Percentiles rank a stretch among this genome's conserved stretches.
These are phyloP conservation scores for Artomyces pyxidatus DNA, from an alignment of 768 basidiomycete genomes.

Conservation along the genomic window DNA sequence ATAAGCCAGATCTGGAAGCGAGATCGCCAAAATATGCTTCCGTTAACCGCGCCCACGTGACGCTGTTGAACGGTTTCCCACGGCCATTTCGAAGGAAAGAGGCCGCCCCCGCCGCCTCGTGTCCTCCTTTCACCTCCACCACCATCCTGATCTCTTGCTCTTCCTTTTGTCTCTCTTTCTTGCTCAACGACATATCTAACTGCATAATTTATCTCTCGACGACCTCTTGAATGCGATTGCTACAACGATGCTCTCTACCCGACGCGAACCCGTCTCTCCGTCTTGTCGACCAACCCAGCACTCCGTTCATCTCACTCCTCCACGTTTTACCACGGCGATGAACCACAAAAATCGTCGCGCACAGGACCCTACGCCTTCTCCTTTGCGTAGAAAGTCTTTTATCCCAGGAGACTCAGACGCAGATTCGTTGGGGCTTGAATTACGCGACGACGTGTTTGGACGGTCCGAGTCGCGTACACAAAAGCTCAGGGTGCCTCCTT, in stretches of 20 bases:
- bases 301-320: not conserved
- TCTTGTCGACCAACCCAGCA: conserved; percentile 1
- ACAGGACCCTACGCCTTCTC: not conserved
- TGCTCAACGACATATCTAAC: not conserved
- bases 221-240: not conserved
- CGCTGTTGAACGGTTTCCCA: conserved; percentile 13
- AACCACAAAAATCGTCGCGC: not conserved
- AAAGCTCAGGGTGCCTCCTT: too few relatives aligned
- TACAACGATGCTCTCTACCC: conserved; percentile 1
- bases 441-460: too few relatives aligned
- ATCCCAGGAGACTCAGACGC: not conserved
- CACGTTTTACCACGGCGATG: not conserved
- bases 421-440: too few relatives aligned
- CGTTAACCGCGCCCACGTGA: conserved; percentile 16
- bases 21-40: too few relatives aligned
- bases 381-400: not conserved
- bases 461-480: too few relatives aligned
- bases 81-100: conserved; percentile 1
- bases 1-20: too few relatives aligned
- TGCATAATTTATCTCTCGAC: not conserved
- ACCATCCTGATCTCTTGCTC: not conserved
- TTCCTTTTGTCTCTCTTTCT: not conserved
- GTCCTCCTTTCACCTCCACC: not conserved
- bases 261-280: conserved; percentile 1
- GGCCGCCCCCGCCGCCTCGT: not conserved